Percentiles rank a stretch among this genome's conserved stretches.
Evolutionary conservation across 225 moss, liverwort and hornwort genomes (phyloP).

Genomic region (Bryum argenteum): DNA sequence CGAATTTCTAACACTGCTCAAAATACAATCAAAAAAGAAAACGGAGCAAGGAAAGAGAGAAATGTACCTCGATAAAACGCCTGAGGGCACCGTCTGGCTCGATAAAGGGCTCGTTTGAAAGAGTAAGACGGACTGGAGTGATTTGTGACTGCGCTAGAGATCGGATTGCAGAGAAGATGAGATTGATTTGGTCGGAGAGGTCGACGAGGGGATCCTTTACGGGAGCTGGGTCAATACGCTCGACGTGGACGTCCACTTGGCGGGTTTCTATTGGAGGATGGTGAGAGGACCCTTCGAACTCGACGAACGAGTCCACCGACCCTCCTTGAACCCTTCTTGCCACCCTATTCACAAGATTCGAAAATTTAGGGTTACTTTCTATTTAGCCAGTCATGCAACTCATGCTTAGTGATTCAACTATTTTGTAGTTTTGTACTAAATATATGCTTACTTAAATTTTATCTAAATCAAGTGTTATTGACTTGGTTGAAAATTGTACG

Average conservation of each 20-base stretch:
- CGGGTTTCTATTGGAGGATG: neutral
- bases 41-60: neutral
- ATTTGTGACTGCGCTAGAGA: neutral
- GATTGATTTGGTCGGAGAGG: constrained; percentile 17
- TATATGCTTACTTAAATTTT: too few species aligned
- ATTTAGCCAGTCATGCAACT: too few species aligned
- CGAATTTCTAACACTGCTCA: too few species aligned
- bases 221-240: constrained; percentile 4
- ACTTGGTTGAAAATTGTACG: too few species aligned
- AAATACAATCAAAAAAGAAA: too few species aligned
- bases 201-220: neutral
- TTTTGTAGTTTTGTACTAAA: too few species aligned
- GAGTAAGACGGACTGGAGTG: neutral
- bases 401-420: too few species aligned
- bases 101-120: neutral
- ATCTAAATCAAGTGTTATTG: too few species aligned
- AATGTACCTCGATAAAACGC: constrained; percentile 18
- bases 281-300: neutral
- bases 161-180: neutral
- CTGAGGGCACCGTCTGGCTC: constrained; percentile 20
- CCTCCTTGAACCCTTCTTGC: neutral
- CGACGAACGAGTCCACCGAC: constrained; percentile 34
- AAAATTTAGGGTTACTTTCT: too few species aligned
- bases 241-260: constrained; percentile 23
- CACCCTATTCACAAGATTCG: neutral